phyloP scores from a whole-genome alignment of 177 flowering plant genomes.

The Vitis hybrid region DNA sequence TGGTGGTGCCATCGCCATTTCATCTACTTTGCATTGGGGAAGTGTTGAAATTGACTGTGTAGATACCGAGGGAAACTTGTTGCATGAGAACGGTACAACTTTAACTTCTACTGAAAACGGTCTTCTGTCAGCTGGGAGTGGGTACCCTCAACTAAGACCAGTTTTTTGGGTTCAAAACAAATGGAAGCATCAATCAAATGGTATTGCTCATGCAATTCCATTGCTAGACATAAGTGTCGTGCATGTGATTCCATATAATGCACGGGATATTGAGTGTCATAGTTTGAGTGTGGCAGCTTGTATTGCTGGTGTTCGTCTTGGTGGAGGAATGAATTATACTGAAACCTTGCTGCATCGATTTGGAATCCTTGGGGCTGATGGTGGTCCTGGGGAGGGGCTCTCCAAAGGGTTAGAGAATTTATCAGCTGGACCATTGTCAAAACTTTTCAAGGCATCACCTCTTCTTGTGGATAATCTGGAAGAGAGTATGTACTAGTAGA shows the following conservation, averaged over 20 bases:
- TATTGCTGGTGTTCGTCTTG: slow-evolving; percentile 86
- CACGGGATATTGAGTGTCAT: slow-evolving; percentile 67
- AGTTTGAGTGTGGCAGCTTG: slow-evolving; percentile 75
- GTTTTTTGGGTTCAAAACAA: slow-evolving; percentile 83
- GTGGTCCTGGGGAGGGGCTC: slow-evolving; percentile 90
- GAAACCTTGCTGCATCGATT: slow-evolving; percentile 91
- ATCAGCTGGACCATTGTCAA: slow-evolving; percentile 76
- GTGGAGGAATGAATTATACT: slow-evolving; percentile 95
- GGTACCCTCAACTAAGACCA: slow-evolving; percentile 61
- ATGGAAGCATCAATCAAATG: slow-evolving; percentile 27
- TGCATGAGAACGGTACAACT: slow-evolving; percentile 30
- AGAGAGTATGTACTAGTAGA: slow-evolving; percentile 45
- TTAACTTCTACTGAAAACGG: slow-evolving; percentile 29
- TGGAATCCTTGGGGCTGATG: slow-evolving; percentile 93
- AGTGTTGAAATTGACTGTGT: slow-evolving; percentile 78
- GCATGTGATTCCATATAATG: slow-evolving; percentile 77
- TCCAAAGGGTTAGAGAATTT: slow-evolving; percentile 77
- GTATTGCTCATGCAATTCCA: slow-evolving; percentile 30
- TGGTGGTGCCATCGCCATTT: slow-evolving; percentile 94
- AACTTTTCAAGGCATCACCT: slow-evolving; percentile 69
- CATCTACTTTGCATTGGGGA: slow-evolving; percentile 75
- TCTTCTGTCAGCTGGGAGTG: slow-evolving; percentile 37
- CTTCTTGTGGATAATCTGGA: slow-evolving; percentile 33
- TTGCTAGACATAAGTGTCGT: slow-evolving; percentile 67
- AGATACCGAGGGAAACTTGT: slow-evolving; percentile 45